Base-by-base conservation (phyloP, 1,284 basidiomycete genomes). In the Ustilago xerochloae region DNA sequence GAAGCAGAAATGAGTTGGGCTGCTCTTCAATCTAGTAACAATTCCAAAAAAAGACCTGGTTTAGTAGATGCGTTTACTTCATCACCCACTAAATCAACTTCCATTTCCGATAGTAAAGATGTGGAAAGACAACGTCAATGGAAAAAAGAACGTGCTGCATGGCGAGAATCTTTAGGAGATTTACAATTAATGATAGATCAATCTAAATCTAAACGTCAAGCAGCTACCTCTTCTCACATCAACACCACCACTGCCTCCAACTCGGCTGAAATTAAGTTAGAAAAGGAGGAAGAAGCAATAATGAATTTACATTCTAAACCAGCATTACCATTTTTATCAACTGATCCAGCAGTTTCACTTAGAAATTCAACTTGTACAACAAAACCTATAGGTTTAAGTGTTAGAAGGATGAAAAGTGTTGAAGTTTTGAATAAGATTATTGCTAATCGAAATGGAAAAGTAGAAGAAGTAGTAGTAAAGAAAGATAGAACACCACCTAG, bases 381-480 rank as follows among this genome's bases (percentile, higher is more conserved):
- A 2, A 49, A 48, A 5, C 73, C 73, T 7, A 54, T 61, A 4
- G 59, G 70, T 29, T 57, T 75, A 29, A 66, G 64, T 36, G 56
- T 76, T 51, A 55, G 66, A 36, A 55, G 70, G 6, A 74, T 74
- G 66, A 70, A 74, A 51, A 66, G 62, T 41, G 68, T 77, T 57
- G 75, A 77, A 35, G 64, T 71, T 28, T 66, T 77, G 24, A 51
- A 51, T 63, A 68, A 67, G 43, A 64, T 72, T 51, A 56, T 77
- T 15, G n/a, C n/a, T n/a, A n/a, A n/a, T n/a, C n/a, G n/a, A n/a
- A n/a, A n/a, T n/a, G n/a, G n/a, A n/a, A n/a, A n/a, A n/a, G n/a
- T n/a, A n/a, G n/a, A n/a, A n/a, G n/a, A n/a, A n/a, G n/a, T n/a
- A n/a, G n/a, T n/a, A n/a, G n/a, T n/a, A n/a, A 58, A 58, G 35